Evolutionary conservation across 202 grass and related monocot species (phyloP).

Genomic region (Setaria viridis): DNA sequence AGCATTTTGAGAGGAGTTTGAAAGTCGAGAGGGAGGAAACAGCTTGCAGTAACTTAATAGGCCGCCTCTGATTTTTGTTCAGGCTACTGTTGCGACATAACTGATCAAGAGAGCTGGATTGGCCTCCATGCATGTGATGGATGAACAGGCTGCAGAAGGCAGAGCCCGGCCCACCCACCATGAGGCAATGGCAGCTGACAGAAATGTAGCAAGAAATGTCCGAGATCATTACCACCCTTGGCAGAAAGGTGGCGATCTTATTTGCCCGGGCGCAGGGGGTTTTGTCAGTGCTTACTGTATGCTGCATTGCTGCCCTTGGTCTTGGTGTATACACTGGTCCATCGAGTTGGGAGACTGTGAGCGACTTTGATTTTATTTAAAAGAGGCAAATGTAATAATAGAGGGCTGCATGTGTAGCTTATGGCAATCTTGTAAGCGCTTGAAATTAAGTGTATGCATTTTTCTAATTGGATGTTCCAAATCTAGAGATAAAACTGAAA

Average conservation of each 20-base stretch:
- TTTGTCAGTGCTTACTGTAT: too few species aligned
- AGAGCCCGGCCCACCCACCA: neutral
- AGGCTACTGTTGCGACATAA: neutral
- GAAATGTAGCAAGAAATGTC: neutral
- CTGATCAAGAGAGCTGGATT: neutral
- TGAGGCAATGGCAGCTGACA: neutral
- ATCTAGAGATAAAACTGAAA: too few species aligned
- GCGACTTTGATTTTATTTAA: too few species aligned
- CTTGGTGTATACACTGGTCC: too few species aligned
- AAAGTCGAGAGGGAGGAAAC: neutral
- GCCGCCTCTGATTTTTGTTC: neutral
- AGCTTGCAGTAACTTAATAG: neutral
- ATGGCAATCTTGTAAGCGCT: too few species aligned
- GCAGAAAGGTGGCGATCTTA: neutral
- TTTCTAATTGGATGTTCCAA: too few species aligned
- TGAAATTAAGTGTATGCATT: too few species aligned
- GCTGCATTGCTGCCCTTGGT: too few species aligned
- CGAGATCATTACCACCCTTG: neutral
- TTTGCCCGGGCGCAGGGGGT: neutral
- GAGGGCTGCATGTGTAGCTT: too few species aligned
- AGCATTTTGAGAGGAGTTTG: neutral
- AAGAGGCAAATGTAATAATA: too few species aligned
- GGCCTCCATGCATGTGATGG: neutral
- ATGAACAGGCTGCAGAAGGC: neutral
- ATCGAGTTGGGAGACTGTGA: too few species aligned